Conservation (phyloP, 2,329 filamentous ascomycete genomes). For the Fusarium sp. region DNA sequence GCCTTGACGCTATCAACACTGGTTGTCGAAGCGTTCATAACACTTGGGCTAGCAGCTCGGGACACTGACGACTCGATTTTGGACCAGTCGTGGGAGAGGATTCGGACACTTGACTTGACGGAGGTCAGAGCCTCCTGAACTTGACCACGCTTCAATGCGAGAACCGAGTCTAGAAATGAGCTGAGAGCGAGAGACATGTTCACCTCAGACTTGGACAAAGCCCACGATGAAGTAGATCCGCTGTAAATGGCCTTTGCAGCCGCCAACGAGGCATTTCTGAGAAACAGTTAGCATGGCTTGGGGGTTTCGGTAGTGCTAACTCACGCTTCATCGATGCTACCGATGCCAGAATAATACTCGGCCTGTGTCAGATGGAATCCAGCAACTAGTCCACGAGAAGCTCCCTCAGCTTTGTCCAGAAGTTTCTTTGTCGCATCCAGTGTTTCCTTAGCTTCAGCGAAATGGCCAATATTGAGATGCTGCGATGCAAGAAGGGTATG, state of each 20-base stretch:
- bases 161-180: constrained; percentile 69
- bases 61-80: constrained; percentile 56
- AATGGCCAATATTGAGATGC: constrained; percentile 65
- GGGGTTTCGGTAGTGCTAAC: constrained; percentile 21
- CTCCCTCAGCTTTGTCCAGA: constrained; percentile 50
- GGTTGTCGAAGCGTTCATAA: constrained; percentile 45
- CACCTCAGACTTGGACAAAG: constrained; percentile 48
- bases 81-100: constrained; percentile 66
- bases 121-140: constrained; percentile 67
- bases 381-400: constrained; percentile 55
- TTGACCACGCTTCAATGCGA: constrained; percentile 72
- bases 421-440: constrained; percentile 69
- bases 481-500: constrained; percentile 63
- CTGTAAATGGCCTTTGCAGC: constrained; percentile 54
- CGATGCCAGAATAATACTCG: constrained; percentile 77
- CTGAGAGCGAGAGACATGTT: constrained; percentile 47
- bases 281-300: constrained; percentile 18
- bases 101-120: constrained; percentile 67
- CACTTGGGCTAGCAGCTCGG: constrained; percentile 34
- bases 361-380: constrained; percentile 76
- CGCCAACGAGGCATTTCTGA: constrained; percentile 48
- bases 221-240: constrained; percentile 48
- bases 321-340: constrained; percentile 71
- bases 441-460: constrained; percentile 59
- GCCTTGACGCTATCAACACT: constrained; percentile 45